Evolutionary conservation across 176 grass and related monocot species (phyloP), one percentile per base, ranked within the genome.

Genomic region (Phoenix roebelenii): DNA sequence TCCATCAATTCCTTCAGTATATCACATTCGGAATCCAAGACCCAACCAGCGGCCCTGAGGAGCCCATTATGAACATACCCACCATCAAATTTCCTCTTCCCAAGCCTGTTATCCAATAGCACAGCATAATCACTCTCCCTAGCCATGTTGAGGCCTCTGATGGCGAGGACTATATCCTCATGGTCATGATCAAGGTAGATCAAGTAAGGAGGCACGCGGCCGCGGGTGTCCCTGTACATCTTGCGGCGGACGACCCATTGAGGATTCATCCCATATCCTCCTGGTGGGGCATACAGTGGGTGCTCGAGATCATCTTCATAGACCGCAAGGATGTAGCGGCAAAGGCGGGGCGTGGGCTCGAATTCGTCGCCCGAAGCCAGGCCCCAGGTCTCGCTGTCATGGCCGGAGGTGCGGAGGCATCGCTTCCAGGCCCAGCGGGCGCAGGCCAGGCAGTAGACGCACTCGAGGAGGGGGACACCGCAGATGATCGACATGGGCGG

Each of bases 401-500:
- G 75, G 63, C 72, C 64, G 48, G 82, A 83, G 39, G 72, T 75
- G 83, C 87, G 86, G 72, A 90, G 80, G 80, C 86, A 87, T n/a
- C 87, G 87, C 79, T 96, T 96, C 83, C 75, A 87, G 0, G 87
- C 92, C 92, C 87, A 96, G 10, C 87, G 83, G n/a, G 86, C 87
- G 74, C 92, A 96, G 2, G 78, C 92, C 3, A 96, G 87, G 80
- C 92, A 96, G 83, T 90, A 96, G 51, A 96, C 83, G 81, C 92
- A 88, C 82, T 96, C 92, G 16, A 96, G 72, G 50, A 90, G 71
- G 65, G 92, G 87, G 18, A 96, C 60, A 4, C 92, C 87, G 79
- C 86, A 96, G 15, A 72, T 83, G 26, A 96, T 71, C 23, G 80
- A 96, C 87, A 96, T 90, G 49, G 23, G 5, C 9, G 6, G 32